phyloP scores from a whole-genome alignment of 192 early-diverging fungal species.

The Lobosporangium transversale region DNA sequence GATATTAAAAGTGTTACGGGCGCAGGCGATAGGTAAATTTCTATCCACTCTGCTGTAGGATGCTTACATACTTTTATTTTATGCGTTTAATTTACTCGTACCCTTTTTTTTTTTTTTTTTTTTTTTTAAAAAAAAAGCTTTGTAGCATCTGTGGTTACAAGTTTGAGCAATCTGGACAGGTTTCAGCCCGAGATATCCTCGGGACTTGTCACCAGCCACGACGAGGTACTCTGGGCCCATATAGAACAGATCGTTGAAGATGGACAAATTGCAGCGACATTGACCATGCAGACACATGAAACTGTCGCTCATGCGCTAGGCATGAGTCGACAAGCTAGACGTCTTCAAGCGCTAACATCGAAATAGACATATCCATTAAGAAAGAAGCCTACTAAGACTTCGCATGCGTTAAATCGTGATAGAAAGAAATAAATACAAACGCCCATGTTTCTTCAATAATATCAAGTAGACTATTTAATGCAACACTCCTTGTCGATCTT shows the following conservation, averaged over 20 bases:
- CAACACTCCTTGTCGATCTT: too few species aligned
- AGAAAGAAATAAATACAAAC: too few species aligned
- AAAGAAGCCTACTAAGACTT: too few species aligned
- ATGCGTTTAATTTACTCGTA: too few species aligned
- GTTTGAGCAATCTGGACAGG: constrained; percentile 36
- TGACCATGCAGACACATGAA: constrained; percentile 53
- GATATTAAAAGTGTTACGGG: constrained; percentile 71
- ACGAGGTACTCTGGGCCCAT: constrained; percentile 12
- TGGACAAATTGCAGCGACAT: constrained; percentile 39
- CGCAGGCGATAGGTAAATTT: constrained; percentile 75
- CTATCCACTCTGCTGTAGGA: neutral
- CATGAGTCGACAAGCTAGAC: constrained; percentile 5
- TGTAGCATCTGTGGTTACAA: constrained; percentile 74
- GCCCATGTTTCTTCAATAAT: too few species aligned
- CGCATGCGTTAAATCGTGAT: too few species aligned
- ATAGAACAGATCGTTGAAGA: constrained; percentile 41
- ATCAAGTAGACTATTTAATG: too few species aligned
- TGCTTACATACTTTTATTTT: constrained; percentile 29
- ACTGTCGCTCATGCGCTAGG: constrained; percentile 37
- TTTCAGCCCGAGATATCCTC: too few species aligned
- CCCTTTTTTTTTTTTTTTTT: constrained; percentile 18
- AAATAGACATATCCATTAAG: too few species aligned
- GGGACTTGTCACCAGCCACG: too few species aligned
- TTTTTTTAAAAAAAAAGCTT: constrained; percentile 8
- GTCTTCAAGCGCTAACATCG: neutral